Conservation (phyloP, 2,329 filamentous ascomycete species). For the Lachnum nothofagi region DNA sequence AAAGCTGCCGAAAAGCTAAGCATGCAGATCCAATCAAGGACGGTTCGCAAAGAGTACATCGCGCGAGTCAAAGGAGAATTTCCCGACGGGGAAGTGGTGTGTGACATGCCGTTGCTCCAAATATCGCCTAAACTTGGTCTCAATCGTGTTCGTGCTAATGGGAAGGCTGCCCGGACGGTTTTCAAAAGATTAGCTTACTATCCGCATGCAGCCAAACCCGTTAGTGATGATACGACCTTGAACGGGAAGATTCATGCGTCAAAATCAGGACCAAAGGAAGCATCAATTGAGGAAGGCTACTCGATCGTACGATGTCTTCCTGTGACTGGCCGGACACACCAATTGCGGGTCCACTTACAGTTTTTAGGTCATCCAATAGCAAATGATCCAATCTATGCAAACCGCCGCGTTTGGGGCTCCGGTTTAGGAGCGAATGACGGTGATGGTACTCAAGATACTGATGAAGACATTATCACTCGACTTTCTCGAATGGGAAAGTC, state of each 20-base stretch:
- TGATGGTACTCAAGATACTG: conserved; percentile 65
- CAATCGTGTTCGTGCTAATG: conserved; percentile 89
- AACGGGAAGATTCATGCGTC: not conserved
- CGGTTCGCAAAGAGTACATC: conserved; percentile 91
- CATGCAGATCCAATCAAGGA: conserved; percentile 70
- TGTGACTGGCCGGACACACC: conserved; percentile 89
- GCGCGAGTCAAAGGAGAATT: conserved; percentile 88
- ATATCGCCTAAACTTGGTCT: conserved; percentile 93
- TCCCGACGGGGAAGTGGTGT: conserved; percentile 83
- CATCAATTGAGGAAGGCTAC: conserved; percentile 57
- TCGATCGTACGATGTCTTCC: conserved; percentile 92
- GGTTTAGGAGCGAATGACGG: conserved; percentile 64
- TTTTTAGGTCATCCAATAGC: conserved; percentile 91
- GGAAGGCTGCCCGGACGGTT: conserved; percentile 82
- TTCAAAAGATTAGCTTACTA: conserved; percentile 54
- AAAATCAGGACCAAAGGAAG: not conserved
- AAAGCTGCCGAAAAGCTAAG: conserved; percentile 73
- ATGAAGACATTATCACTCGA: conserved; percentile 84
- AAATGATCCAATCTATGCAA: conserved; percentile 97
- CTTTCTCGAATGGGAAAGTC: conserved; percentile 89
- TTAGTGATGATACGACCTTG: conserved; percentile 41
- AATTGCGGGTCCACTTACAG: conserved; percentile 90
- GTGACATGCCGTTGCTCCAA: conserved; percentile 86
- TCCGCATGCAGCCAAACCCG: conserved; percentile 26
- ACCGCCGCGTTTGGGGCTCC: conserved; percentile 83